Conservation (phyloP, 2,329 filamentous ascomycete species). For the Fusarium miscanthi region DNA sequence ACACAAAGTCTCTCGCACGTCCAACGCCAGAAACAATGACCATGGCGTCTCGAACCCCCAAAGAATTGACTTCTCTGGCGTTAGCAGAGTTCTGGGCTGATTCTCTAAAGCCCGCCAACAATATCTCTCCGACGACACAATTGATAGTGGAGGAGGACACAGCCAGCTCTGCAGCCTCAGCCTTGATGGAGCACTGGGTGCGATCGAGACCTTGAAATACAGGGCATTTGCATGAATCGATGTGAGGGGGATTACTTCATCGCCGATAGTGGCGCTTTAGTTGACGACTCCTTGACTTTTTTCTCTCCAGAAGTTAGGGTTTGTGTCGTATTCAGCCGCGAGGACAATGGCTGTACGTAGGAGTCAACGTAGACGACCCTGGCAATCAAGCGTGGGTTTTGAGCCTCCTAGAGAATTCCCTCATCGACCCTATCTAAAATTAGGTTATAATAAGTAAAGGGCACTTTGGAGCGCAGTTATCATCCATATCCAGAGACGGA, state of each 20-base stretch:
- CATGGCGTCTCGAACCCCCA: constrained; percentile 18
- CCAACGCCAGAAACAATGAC: constrained; percentile 22
- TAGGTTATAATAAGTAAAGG: not conserved
- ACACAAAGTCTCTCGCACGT: not conserved
- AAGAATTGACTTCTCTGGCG: constrained; percentile 37
- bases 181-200: constrained; percentile 2
- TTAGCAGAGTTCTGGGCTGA: constrained; percentile 29
- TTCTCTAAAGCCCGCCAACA: constrained; percentile 14
- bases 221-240: constrained; percentile 12
- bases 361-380: not conserved
- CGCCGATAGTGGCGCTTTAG: constrained; percentile 12
- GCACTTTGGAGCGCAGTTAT: not conserved
- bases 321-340: constrained; percentile 10
- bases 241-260: constrained; percentile 8
- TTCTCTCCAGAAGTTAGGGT: constrained; percentile 32
- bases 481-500: not conserved
- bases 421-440: constrained; percentile 11
- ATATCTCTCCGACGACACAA: constrained; percentile 21
- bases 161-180: constrained; percentile 1
- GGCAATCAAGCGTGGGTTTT: constrained; percentile 16
- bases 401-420: constrained; percentile 13
- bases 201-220: constrained; percentile 28
- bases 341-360: constrained; percentile 2
- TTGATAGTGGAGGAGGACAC: constrained; percentile 8
- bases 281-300: not conserved